phyloP scores from a whole-genome alignment of 768 basidiomycete species.

The Psilocybe tampanensis region DNA sequence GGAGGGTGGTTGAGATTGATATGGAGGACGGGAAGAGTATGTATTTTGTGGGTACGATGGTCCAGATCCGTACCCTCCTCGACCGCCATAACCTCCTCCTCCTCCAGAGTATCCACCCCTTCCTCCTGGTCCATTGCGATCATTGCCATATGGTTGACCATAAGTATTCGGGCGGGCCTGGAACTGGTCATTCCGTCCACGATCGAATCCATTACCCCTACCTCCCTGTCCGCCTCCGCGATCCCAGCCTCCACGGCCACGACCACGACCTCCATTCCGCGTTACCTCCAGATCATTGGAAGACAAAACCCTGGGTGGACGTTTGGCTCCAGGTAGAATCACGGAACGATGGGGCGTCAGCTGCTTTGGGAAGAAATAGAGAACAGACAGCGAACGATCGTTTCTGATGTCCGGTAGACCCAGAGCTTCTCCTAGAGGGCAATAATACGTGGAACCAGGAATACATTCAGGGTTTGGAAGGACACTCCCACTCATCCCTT shows the following conservation, averaged over 20 bases:
- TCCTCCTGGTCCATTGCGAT: conserved; percentile 26
- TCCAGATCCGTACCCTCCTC: conserved; percentile 23
- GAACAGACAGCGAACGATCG: conserved; percentile 84
- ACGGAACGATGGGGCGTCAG: conserved; percentile 82
- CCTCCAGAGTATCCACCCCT: conserved; percentile 11
- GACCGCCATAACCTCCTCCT: conserved; percentile 22
- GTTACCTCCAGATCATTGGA: conserved; percentile 72
- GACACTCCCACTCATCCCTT: conserved; percentile 80
- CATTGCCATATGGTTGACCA: conserved; percentile 32
- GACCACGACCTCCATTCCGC: conserved; percentile 56
- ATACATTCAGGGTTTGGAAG: conserved; percentile 86
- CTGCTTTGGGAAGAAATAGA: conserved; percentile 91
- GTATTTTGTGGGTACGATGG: conserved; percentile 36
- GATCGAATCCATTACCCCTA: conserved; percentile 37
- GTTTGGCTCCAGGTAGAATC: conserved; percentile 72
- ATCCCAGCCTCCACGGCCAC: conserved; percentile 49
- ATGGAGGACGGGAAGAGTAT: conserved; percentile 32
- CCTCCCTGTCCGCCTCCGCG: conserved; percentile 38
- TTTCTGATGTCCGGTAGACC: conserved; percentile 79
- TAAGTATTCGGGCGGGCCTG: conserved; percentile 44
- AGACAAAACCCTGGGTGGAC: conserved; percentile 60
- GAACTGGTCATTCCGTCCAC: conserved; percentile 48
- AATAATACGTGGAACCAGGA: conserved; percentile 89
- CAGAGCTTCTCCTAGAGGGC: conserved; percentile 57
- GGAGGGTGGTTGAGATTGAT: conserved; percentile 29